Evolutionary conservation across 768 basidiomycete genomes (phyloP), one percentile per base, ranked within the genome.

Genomic region (Tylopilus sp.): DNA sequence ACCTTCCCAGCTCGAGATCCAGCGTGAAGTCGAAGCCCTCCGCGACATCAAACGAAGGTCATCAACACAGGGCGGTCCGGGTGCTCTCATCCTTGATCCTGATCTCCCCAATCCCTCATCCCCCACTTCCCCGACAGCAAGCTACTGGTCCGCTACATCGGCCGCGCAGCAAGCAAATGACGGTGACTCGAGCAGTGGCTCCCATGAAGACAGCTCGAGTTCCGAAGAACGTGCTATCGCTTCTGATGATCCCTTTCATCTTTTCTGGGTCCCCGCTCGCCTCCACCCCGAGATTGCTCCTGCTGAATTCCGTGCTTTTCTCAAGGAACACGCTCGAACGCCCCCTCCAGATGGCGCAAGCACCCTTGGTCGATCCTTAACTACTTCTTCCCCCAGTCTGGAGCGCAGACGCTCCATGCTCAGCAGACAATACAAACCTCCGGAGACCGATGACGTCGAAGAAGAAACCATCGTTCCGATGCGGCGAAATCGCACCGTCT

Each of bases 201-300:
- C 74, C 45, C 71, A 74, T 54, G 72, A 74, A 58, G 74, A 71
- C 52, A 67, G 64, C 61, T 66, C 70, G 59, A 71, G 65, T 63
- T 71, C 71, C 16, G 71, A 72, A 47, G 71, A 70, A 24, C 68
- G 62, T 45, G 50, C 37, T 9, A 12, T 38, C n/a, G n/a, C 64
- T 21, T 69, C 79, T 34, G 85, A 90, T 62, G 91, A 96, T 73
- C 87, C 90, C 3, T 85, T 86, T 63, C 89, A 92, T 71, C 83
- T 98, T 58, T 98, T 98, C 78, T 99, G 97, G 97, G 93, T 99
- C 26, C 97, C 97, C 48, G 97, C 97, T 16, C 83, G 87, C 53
- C 77, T 98, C 31, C 97, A 98, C 68, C 97, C 97, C 28, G 97
- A 99, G 76, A 90, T 99, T 64, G 96, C 95, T 0, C 97, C 97